These are phyloP conservation scores for Xanthoconium purpureum DNA, from an alignment of 768 basidiomycete genomes.

Conservation along the genomic window DNA sequence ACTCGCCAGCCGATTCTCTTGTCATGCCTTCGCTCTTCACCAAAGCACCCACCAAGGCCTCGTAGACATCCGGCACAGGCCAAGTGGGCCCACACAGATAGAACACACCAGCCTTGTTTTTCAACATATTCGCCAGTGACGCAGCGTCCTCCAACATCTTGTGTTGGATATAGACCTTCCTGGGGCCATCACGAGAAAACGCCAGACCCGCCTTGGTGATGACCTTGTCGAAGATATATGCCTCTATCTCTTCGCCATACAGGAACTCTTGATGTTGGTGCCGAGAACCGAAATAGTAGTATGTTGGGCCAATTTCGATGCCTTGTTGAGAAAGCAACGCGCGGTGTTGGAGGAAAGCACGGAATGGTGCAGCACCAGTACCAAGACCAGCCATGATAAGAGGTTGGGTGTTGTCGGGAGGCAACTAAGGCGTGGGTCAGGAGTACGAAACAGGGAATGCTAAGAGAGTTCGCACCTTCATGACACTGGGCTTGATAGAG, in stretches of 20 bases:
- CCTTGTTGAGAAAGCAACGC: slow-evolving; percentile 77
- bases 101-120: slow-evolving; percentile 76
- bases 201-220: slow-evolving; percentile 91
- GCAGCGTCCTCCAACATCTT: slow-evolving; percentile 93
- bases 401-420: slow-evolving; percentile 79
- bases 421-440: slow-evolving; percentile 52
- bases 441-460: background rate
- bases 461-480: slow-evolving; percentile 67
- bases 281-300: slow-evolving; percentile 99
- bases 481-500: slow-evolving; percentile 97
- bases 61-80: slow-evolving; percentile 99
- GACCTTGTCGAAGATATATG: slow-evolving; percentile 79
- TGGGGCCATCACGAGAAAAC: slow-evolving; percentile 89
- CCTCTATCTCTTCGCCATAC: slow-evolving; percentile 95
- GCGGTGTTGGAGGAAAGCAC: slow-evolving; percentile 96
- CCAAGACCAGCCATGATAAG: slow-evolving; percentile 99
- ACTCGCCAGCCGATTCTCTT: slow-evolving; percentile 66
- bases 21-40: slow-evolving; percentile 66
- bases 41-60: slow-evolving; percentile 83
- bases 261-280: slow-evolving; percentile 95
- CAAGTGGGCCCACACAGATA: slow-evolving; percentile 98
- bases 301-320: slow-evolving; percentile 81
- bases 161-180: slow-evolving; percentile 98
- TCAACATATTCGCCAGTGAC: slow-evolving; percentile 69
- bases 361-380: slow-evolving; percentile 98